These are phyloP conservation scores for Boletales sp. DNA, from an alignment of 768 basidiomycete species.

Conservation along the genomic window DNA sequence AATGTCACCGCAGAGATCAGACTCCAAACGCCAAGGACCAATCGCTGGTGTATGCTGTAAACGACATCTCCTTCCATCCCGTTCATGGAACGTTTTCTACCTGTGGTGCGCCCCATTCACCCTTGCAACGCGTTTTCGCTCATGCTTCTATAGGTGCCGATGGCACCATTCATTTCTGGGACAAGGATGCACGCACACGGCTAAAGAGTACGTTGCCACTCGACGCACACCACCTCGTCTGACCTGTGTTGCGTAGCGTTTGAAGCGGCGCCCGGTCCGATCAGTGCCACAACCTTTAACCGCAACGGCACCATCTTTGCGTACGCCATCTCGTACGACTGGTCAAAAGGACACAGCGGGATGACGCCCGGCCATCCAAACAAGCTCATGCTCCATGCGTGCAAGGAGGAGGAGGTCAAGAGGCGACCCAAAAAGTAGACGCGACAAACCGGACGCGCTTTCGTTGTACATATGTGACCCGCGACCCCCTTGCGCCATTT, in stretches of 20 bases:
- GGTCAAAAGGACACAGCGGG: slow-evolving; percentile 89
- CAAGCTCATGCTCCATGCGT: slow-evolving; percentile 80
- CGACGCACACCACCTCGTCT: not conserved
- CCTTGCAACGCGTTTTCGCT: slow-evolving; percentile 18
- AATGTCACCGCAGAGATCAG: slow-evolving; percentile 66
- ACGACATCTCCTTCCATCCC: slow-evolving; percentile 83
- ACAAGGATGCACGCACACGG: slow-evolving; percentile 88
- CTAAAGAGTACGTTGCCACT: slow-evolving; percentile 65
- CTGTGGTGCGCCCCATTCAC: slow-evolving; percentile 46
- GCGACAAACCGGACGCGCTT: no score
- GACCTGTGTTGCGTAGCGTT: slow-evolving; percentile 48
- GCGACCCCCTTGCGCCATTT: no score
- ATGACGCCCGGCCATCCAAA: slow-evolving; percentile 68
- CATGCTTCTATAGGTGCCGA: slow-evolving; percentile 54
- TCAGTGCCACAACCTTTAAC: slow-evolving; percentile 81
- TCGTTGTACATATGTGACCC: no score
- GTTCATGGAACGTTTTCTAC: slow-evolving; percentile 84
- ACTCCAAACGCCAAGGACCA: slow-evolving; percentile 58
- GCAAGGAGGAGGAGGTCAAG: slow-evolving; percentile 85
- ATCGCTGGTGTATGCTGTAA: slow-evolving; percentile 76
- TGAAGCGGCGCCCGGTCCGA: slow-evolving; percentile 70
- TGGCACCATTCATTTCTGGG: slow-evolving; percentile 91
- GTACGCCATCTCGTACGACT: slow-evolving; percentile 90
- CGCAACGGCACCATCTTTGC: slow-evolving; percentile 86
- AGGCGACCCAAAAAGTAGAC: slow-evolving; percentile 44